phyloP scores from a whole-genome alignment of 805 yeast genomes.

The Pichia scutulata region DNA sequence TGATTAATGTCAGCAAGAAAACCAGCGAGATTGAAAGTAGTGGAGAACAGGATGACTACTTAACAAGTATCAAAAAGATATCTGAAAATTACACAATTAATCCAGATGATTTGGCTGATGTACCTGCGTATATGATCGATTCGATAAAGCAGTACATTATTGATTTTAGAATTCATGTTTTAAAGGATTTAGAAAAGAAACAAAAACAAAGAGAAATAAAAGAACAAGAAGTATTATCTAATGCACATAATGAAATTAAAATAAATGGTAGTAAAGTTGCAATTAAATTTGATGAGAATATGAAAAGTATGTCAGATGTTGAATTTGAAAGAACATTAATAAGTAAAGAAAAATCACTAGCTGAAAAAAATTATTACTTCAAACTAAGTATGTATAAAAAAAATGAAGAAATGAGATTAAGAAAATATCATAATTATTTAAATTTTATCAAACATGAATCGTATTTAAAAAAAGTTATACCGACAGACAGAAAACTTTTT shows the following conservation, averaged over 20 bases:
- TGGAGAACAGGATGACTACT: constrained; percentile 10
- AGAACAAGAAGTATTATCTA: constrained; percentile 24
- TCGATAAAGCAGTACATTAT: constrained; percentile 45
- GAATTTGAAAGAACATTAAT: constrained; percentile 17
- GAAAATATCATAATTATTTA: constrained; percentile 29
- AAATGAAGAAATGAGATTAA: constrained; percentile 24
- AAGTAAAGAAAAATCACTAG: constrained; percentile 14
- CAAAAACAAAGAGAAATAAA: constrained; percentile 39
- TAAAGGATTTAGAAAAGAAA: constrained; percentile 43
- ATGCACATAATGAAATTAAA: neutral
- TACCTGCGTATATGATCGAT: constrained; percentile 47
- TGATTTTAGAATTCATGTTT: constrained; percentile 48
- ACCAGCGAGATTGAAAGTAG: neutral
- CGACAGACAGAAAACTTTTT: constrained; percentile 19
- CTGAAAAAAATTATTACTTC: constrained; percentile 12
- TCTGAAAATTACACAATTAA: constrained; percentile 41
- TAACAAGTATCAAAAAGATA: constrained; percentile 4
- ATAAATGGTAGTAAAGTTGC: neutral
- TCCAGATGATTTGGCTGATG: constrained; percentile 47
- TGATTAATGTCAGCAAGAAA: neutral
- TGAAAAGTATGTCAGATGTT: constrained; percentile 19
- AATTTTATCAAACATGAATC: constrained; percentile 22
- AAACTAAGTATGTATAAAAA: constrained; percentile 16
- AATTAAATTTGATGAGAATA: neutral
- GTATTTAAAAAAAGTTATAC: constrained; percentile 17